Percentiles rank a stretch among this genome's conserved stretches.
These are phyloP conservation scores for Mycena vulgaris DNA, from an alignment of 768 basidiomycete species.

Conservation along the genomic window DNA sequence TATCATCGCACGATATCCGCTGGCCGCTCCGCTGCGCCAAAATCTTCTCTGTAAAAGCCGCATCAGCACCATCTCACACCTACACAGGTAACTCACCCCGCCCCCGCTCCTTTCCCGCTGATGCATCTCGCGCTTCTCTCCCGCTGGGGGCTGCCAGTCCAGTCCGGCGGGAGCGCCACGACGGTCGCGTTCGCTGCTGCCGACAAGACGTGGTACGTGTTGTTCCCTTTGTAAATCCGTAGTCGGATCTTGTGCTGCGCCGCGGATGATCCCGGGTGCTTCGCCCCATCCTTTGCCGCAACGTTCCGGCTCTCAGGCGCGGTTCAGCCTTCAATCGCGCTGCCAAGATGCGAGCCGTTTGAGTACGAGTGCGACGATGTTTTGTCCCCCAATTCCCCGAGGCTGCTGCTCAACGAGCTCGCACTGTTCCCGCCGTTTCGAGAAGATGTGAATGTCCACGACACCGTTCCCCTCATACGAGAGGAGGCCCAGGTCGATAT, in stretches of 20 bases:
- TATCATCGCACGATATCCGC: constrained; percentile 86
- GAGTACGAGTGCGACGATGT: no score
- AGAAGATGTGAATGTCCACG: no score
- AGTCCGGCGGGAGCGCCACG: constrained; percentile 33
- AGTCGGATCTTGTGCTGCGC: constrained; percentile 75
- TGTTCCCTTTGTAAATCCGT: constrained; percentile 83
- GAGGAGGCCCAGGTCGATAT: no score
- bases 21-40: constrained; percentile 84
- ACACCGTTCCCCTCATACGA: no score
- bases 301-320: constrained; percentile 87
- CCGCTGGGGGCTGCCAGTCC: constrained; percentile 34
- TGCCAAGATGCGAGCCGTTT: no score
- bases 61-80: constrained; percentile 5
- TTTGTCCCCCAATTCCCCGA: no score
- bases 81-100: constrained; percentile 64
- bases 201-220: constrained; percentile 77
- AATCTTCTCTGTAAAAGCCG: constrained; percentile 75
- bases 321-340: no score
- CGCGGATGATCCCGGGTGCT: constrained; percentile 44
- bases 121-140: constrained; percentile 67
- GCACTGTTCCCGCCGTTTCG: no score
- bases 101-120: constrained; percentile 83
- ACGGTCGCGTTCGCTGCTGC: constrained; percentile 72
- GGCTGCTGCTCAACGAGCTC: constrained; percentile 60
- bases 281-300: constrained; percentile 58